Percentiles rank a stretch among this genome's conserved stretches.
Conservation (phyloP, 345 rosid genomes). For the Salix viminalis region DNA sequence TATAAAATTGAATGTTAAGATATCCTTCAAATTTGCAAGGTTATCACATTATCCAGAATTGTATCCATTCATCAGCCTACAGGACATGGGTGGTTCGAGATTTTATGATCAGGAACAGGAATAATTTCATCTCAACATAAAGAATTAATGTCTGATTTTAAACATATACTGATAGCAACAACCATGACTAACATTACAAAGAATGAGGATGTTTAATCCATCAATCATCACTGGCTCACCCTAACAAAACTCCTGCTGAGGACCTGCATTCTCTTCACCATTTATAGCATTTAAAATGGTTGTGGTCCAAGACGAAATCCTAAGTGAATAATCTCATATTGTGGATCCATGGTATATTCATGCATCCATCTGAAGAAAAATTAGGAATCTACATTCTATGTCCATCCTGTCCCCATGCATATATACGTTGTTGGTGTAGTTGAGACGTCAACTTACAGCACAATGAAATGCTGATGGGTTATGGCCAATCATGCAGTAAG, state of each 20-base stretch:
- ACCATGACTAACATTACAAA: neutral
- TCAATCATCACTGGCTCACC: neutral
- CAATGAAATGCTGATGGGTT: neutral
- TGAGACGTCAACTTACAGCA: neutral
- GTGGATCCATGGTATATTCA: neutral
- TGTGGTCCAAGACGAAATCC: neutral
- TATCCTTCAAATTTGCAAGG: neutral
- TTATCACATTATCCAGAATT: neutral
- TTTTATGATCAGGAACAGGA: neutral
- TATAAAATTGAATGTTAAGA: neutral
- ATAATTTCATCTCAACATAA: neutral
- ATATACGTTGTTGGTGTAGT: neutral
- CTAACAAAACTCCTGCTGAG: neutral
- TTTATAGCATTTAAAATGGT: neutral
- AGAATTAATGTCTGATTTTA: neutral
- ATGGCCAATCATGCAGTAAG: neutral
- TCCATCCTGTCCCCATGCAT: neutral
- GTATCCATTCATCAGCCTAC: neutral
- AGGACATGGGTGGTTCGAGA: neutral
- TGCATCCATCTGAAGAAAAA: neutral
- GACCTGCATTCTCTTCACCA: too few species aligned
- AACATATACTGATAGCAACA: neutral
- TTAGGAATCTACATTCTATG: neutral
- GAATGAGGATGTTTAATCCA: neutral
- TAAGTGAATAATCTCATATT: neutral